These are phyloP conservation scores for Mucor ambiguus DNA, from an alignment of 371 early-diverging fungal genomes.

Conservation along the genomic window DNA sequence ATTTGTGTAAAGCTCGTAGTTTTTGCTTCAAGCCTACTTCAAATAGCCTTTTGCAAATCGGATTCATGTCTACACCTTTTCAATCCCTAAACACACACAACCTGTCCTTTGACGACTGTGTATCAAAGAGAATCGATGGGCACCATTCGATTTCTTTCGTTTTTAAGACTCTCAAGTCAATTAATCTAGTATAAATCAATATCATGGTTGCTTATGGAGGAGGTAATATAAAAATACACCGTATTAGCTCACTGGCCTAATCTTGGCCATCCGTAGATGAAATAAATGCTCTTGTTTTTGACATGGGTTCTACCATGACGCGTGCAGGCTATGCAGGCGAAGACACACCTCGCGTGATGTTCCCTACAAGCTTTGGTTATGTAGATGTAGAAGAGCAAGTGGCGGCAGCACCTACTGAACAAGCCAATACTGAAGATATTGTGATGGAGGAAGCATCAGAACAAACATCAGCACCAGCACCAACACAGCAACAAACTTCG, in stretches of 20 bases:
- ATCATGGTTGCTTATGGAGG: slow-evolving; percentile 75
- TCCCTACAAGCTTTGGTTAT: slow-evolving; percentile 68
- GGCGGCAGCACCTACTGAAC: neutral
- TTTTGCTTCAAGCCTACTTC: neutral
- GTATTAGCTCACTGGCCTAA: no score
- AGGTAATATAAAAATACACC: slow-evolving; percentile 38
- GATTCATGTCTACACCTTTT: no score
- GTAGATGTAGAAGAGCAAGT: slow-evolving; percentile 22
- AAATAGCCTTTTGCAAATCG: no score
- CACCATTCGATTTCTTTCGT: neutral
- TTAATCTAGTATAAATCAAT: neutral
- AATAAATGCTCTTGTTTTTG: slow-evolving; percentile 90
- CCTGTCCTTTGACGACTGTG: neutral
- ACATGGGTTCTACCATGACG: slow-evolving; percentile 84
- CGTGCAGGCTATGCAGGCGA: slow-evolving; percentile 97
- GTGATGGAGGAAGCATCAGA: slow-evolving; percentile 25
- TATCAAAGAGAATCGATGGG: neutral
- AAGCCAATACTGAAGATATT: slow-evolving; percentile 38
- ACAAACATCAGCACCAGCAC: neutral
- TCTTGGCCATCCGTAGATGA: slow-evolving; percentile 70
- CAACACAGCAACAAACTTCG: slow-evolving; percentile 1
- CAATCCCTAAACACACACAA: neutral
- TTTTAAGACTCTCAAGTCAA: neutral
- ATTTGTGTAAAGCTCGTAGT: neutral
- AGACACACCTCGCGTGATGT: slow-evolving; percentile 86